These are phyloP conservation scores for Phanerochaete carnosa DNA, from an alignment of 768 basidiomycete species.

Conservation along the genomic window DNA sequence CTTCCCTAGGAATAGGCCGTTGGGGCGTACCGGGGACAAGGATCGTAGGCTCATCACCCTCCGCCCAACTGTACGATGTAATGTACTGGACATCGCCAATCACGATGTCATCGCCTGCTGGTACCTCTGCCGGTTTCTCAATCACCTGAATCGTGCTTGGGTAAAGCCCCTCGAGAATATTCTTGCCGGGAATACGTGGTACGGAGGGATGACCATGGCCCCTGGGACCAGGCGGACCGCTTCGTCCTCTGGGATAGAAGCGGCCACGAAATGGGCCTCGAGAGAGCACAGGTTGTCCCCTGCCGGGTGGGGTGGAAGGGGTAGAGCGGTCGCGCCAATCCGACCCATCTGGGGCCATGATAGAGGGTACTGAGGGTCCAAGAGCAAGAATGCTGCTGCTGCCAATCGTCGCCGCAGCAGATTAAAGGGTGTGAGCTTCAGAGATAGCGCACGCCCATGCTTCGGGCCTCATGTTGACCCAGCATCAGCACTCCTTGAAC, in stretches of 20 bases:
- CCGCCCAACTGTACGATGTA: slow-evolving; percentile 30
- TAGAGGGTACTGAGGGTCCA: background rate
- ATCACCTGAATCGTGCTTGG: background rate
- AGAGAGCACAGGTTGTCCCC: background rate
- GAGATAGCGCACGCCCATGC: background rate
- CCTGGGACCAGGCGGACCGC: background rate
- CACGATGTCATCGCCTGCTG: background rate
- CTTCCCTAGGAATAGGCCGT: background rate
- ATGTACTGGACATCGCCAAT: slow-evolving; percentile 20
- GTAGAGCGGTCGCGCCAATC: background rate
- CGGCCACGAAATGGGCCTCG: background rate
- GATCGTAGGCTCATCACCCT: slow-evolving; percentile 22
- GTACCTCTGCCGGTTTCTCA: background rate
- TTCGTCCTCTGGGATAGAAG: background rate
- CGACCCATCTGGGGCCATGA: background rate
- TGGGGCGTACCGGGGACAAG: slow-evolving; percentile 26
- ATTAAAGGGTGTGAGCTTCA: background rate
- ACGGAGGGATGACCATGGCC: background rate
- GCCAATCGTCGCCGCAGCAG: background rate
- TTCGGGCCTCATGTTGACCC: background rate
- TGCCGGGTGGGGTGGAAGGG: background rate
- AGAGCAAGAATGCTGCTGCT: background rate
- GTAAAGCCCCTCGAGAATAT: background rate
- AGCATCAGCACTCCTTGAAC: background rate
- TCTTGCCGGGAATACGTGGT: background rate